Evolutionary conservation across 495 filamentous ascomycete genomes (phyloP), one percentile per base, ranked within the genome.

Genomic region (Xylaria intraflava): DNA sequence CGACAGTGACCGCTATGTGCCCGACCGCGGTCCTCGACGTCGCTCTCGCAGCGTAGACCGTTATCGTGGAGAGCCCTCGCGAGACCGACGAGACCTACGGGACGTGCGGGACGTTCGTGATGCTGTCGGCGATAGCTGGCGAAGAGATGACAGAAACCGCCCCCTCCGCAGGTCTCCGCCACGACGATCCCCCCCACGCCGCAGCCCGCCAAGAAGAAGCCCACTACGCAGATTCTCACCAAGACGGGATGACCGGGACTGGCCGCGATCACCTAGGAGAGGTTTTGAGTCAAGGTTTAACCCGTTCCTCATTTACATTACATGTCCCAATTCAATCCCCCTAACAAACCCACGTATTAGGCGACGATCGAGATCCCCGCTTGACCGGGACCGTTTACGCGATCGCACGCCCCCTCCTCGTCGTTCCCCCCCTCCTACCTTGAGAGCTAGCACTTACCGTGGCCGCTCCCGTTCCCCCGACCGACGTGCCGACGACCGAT

Each of bases 341-440:
- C 59, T 64, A 60, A 61, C 55, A 54, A 55, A 14, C 58, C 44
- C 58, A 56, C 48, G 53, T 24, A 46, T 47, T 57, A 74, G 72
- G 60, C 65, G 73, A 49, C 65, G 75, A 59, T 77, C 74, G n/a
- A 71, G 74, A 30, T 76, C 74, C 22, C 74, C 75, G 0, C 68
- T 66, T 44, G 65, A 72, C 16, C 67, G 73, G 62, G 74, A 77
- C 43, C 69, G 73, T 39, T 51, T 44, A 9, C 60, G 67, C 43
- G 69, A 72, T 6, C 66, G 72, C 26, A 65, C 71, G 8, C 72
- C 72, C 2, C 72, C 72, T 1, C 61, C 59, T 14, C 59, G 73
- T 53, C 61, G 69, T 35, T 66, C 71, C 0, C 64, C 74, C 1
- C 72, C 71, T 16, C 58, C 63, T 10, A 57, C 53, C 1, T 57